Evolutionary conservation across 2,329 filamentous ascomycete genomes (phyloP).

Genomic region (Rhinocladiella mackenziei): DNA sequence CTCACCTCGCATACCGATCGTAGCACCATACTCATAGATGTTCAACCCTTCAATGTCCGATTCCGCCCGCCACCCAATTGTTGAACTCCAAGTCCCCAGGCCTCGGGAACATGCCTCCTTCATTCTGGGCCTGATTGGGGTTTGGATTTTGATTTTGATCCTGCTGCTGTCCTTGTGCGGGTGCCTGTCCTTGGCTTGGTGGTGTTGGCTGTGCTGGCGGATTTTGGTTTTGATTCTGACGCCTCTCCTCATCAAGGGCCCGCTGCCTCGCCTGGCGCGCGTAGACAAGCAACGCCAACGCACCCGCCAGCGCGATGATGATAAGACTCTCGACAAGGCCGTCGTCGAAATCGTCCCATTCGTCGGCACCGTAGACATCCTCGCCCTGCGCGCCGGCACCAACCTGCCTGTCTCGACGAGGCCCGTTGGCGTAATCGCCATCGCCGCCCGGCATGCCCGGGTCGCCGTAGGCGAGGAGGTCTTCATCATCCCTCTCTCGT

Average conservation of each 20-base stretch:
- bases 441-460: conserved; percentile 54
- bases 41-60: conserved; percentile 47
- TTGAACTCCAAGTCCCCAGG: conserved; percentile 64
- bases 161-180: conserved; percentile 32
- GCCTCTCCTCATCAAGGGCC: conserved; percentile 42
- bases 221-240: conserved; percentile 19
- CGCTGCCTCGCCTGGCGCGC: conserved; percentile 70
- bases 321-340: conserved; percentile 79
- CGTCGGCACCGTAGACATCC: conserved; percentile 45
- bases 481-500: conserved; percentile 40
- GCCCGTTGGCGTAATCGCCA: conserved; percentile 24
- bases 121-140: conserved; percentile 28
- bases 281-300: conserved; percentile 73
- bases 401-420: not conserved
- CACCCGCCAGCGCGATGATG: conserved; percentile 72
- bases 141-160: conserved; percentile 36
- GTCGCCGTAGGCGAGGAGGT: conserved; percentile 42
- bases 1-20: not conserved
- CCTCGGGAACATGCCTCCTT: conserved; percentile 55
- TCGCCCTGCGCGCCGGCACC: not conserved
- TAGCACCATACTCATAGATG: not conserved
- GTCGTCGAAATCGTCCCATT: conserved; percentile 65
- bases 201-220: conserved; percentile 2
- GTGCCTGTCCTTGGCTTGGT: conserved; percentile 21
- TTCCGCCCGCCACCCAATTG: conserved; percentile 64